Evolutionary conservation across 176 grass and related monocot genomes (phyloP).

Genomic region (Bromus sterilis): DNA sequence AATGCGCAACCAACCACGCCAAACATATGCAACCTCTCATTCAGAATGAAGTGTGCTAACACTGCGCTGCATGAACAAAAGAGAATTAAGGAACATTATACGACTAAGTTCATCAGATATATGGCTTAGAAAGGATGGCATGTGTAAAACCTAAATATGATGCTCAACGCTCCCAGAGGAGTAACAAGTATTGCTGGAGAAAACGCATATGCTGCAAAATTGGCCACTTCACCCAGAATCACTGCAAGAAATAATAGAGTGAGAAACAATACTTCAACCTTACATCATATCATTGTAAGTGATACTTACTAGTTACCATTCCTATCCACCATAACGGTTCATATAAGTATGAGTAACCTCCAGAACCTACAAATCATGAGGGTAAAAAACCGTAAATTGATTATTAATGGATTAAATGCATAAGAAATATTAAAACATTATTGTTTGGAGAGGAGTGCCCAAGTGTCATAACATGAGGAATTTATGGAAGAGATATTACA

Average conservation of each 20-base stretch:
- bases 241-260: constrained; percentile 27
- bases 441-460: background rate
- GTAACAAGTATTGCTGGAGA: constrained; percentile 81
- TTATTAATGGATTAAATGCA: background rate
- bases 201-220: constrained; percentile 87
- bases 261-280: background rate
- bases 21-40: constrained; percentile 87
- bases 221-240: constrained; percentile 78
- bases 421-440: background rate
- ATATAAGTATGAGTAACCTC: constrained; percentile 75
- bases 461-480: background rate
- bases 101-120: background rate
- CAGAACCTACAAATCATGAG: constrained; percentile 40
- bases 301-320: constrained; percentile 83
- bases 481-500: no score
- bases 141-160: constrained; percentile 73
- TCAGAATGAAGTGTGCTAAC: constrained; percentile 77
- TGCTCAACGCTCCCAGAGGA: constrained; percentile 82
- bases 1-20: constrained; percentile 75
- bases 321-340: constrained; percentile 87
- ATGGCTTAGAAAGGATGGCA: background rate
- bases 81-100: constrained; percentile 9
- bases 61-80: constrained; percentile 79
- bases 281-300: background rate
- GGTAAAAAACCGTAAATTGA: background rate